Base-by-base conservation (phyloP, 768 basidiomycete genomes). In the Lentinula raphanica region DNA sequence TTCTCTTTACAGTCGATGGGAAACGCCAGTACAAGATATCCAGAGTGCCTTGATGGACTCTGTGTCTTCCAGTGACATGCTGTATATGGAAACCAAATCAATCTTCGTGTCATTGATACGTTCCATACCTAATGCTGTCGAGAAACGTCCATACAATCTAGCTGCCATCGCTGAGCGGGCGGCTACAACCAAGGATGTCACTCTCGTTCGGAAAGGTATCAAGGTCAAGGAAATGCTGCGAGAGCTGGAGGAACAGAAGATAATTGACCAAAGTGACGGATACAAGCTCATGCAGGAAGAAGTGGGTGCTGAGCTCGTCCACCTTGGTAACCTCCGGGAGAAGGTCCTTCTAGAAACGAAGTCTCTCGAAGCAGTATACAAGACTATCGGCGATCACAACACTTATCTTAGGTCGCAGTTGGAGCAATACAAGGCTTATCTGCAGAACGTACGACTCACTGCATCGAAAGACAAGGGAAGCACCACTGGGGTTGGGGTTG, bases 1-100 rank as follows among this genome's bases (percentile, higher is more conserved):
- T 35, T 84, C 85, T 40, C 75, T 99, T 9, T 99, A 96, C 76
- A 94, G 92, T 64, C 94, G 97, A 17, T 99, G 97, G 97, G 97
- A 99, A 76, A 98, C 94, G 8, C 96, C 97, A 1, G 92, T 99
- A 46, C 97, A 98, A 65, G 97, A 99, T 68, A 87, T 98, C 46
- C 92, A 96, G 62, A 95, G 89, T 44, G 93, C 96, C 1, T 82
- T 99, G 58, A 94, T 98, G 88, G 94, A 95, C 71, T 92, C 93
- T 25, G 90, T 99, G 28, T 98, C 97, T 23, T 94, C 94, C 45
- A 90, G 90, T 69, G 97, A 99, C 74, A 96, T 99, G 86, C 84
- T 98, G 29, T 99, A 98, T 77, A 98, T 98, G 94, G 97, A 99
- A 71, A 92, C 97, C 58, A 99, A 99, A 76, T 98, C 96, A 6